Evolutionary conservation across 495 filamentous ascomycete species (phyloP).

Genomic region (Baudoinia panamericana): DNA sequence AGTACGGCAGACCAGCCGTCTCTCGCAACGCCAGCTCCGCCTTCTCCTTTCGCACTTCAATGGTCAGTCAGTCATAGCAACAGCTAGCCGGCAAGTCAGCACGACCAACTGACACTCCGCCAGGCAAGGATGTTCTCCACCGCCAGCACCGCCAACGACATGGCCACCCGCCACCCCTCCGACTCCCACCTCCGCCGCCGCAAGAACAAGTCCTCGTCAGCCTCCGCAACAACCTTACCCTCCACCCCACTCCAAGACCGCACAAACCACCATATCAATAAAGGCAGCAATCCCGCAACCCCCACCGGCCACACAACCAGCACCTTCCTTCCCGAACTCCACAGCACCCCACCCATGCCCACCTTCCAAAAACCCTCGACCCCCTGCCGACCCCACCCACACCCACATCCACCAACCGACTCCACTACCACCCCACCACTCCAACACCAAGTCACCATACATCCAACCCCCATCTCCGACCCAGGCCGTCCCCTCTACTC

Average conservation of each 20-base stretch:
- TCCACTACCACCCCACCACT: background rate
- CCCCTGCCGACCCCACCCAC: background rate
- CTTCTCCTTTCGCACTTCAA: constrained; percentile 1
- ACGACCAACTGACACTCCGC: background rate
- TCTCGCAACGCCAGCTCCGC: background rate
- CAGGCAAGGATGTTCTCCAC: constrained; percentile 5
- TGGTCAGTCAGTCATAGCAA: background rate
- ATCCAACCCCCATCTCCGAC: background rate
- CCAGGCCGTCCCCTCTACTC: background rate
- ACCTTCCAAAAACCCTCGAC: constrained; percentile 10
- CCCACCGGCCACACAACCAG: constrained; percentile 1
- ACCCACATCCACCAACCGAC: background rate
- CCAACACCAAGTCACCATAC: too few relatives aligned
- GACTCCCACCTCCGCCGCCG: background rate
- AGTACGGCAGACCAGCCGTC: background rate
- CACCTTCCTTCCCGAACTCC: constrained; percentile 11
- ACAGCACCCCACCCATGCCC: constrained; percentile 17
- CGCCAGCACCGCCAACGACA: constrained; percentile 2
- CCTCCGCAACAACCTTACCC: background rate
- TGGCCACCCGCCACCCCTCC: background rate
- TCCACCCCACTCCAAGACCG: constrained; percentile 4
- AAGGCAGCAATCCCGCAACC: background rate
- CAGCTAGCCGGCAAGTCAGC: background rate
- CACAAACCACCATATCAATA: background rate
- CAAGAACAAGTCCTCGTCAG: constrained; percentile 1